Base-by-base conservation (phyloP, 176 grass and related monocot genomes). In the Musa acuminata region DNA sequence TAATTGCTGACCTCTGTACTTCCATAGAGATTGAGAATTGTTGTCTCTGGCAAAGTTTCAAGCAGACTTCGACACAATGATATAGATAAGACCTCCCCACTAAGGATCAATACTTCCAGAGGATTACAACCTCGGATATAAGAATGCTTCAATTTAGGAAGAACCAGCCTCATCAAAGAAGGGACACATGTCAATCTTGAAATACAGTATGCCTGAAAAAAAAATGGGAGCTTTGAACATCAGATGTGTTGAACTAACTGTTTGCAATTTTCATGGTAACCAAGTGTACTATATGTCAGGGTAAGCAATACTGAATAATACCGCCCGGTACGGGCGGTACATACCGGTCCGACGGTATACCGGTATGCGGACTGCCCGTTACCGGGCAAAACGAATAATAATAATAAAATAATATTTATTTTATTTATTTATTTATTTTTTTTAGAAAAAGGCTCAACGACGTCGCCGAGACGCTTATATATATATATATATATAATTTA, bases 141-240 rank as follows among this genome's bases (percentile, higher is more conserved):
- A 58, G 73, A 83, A 75, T 62, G 71, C 22, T 60, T 84, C 66
- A 92, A 27, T 43, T 71, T 75, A 67, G 85, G 73, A 67, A 97
- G 79, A 71, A 97, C 8, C 80, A 83, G 71, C 49, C 78, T 81
- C 78, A 92, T 92, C 76, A 92, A 72, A 67, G 90, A 97, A 62
- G 93, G 93, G 60, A 97, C 93, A 58, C 79, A 71, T 68, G 81
- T 97, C 75, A 92, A 52, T 80, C 93, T 88, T 88, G 93, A 90
- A 84, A 97, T 83, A 78, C 10, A 0, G 13, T 90, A 90, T 74
- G 25, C 85, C 93, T 97, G 67, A 73, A 2, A 60, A 60, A n/a
- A 72, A 87, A 25, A 53, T 16, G 25, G 79, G 71, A 69, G 54
- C 6, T 52, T 60, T 52, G 8, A 72, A 23, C 10, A 43, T 55